Conservation (phyloP, 306 rosid species). For the Begonia masoniana region DNA sequence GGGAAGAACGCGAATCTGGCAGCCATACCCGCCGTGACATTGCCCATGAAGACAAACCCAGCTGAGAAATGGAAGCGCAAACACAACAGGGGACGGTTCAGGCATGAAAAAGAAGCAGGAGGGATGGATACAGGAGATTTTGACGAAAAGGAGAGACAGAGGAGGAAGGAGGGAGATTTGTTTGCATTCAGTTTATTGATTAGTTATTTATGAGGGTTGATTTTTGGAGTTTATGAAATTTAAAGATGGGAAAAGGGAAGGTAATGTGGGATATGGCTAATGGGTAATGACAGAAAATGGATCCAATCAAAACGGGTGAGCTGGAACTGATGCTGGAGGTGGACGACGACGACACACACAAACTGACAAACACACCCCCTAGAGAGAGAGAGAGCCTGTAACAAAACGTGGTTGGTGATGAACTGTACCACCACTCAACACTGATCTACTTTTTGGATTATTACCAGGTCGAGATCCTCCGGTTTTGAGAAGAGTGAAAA, state of each 20-base stretch:
- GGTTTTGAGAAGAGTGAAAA: not conserved
- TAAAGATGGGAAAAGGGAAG: not conserved
- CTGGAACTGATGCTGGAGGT: conserved; percentile 24
- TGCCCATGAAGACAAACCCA: conserved; percentile 58
- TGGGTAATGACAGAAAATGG: conserved; percentile 21
- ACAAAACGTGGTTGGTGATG: not conserved
- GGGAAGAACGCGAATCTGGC: conserved; percentile 96
- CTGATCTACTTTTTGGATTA: too few species aligned
- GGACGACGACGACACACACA: conserved; percentile 15
- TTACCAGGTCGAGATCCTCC: too few species aligned
- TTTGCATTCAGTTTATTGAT: too few species aligned
- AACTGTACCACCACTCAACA: not conserved
- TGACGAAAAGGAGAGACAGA: too few species aligned
- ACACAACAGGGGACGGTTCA: conserved; percentile 13
- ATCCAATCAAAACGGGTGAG: conserved; percentile 74
- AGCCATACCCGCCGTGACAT: conserved; percentile 81
- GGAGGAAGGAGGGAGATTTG: too few species aligned
- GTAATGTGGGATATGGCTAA: not conserved
- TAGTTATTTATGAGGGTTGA: too few species aligned
- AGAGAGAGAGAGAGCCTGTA: not conserved
- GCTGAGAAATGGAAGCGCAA: conserved; percentile 8
- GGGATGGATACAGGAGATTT: too few species aligned
- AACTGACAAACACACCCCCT: too few species aligned
- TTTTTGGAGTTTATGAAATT: not conserved
- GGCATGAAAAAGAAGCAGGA: conserved; percentile 28